Conservation (phyloP, 2,329 filamentous ascomycete species). For the Diaporthe humulicola region DNA sequence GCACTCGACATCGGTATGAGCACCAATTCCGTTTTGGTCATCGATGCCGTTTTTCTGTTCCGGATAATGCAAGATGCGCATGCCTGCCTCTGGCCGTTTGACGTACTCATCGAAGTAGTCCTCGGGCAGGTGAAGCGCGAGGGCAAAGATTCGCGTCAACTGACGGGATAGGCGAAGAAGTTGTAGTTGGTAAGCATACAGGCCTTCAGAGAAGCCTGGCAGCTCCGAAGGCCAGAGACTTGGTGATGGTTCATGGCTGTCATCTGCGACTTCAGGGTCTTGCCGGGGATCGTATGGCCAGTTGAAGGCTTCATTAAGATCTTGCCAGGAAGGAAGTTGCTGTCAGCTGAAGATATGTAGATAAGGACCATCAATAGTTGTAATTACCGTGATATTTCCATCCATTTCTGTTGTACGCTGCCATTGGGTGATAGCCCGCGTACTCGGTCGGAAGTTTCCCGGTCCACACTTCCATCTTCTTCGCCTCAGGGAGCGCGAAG, state of each 20-base stretch:
- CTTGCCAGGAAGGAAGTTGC: constrained; percentile 39
- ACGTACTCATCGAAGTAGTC: constrained; percentile 55
- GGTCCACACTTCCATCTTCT: constrained; percentile 62
- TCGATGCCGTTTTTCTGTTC: constrained; percentile 44
- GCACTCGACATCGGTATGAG: constrained; percentile 63
- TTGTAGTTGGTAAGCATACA: constrained; percentile 52
- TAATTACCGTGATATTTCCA: constrained; percentile 51
- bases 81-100: constrained; percentile 49
- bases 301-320: constrained; percentile 52
- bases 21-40: constrained; percentile 52
- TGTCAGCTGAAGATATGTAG: constrained; percentile 35
- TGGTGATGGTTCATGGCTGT: constrained; percentile 43
- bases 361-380: background rate
- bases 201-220: constrained; percentile 51
- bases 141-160: constrained; percentile 55
- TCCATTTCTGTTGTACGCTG: constrained; percentile 55
- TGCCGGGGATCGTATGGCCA: constrained; percentile 50
- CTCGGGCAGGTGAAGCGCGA: constrained; percentile 55
- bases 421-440: constrained; percentile 52
- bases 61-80: constrained; percentile 44
- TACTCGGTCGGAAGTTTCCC: constrained; percentile 52
- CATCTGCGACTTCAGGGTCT: constrained; percentile 45
- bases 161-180: constrained; percentile 53
- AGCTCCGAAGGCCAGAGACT: constrained; percentile 50
- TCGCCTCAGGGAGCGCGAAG: constrained; percentile 57